phyloP scores from a whole-genome alignment of 352 stramenopile species.

The Globisporangium barbulae region DNA sequence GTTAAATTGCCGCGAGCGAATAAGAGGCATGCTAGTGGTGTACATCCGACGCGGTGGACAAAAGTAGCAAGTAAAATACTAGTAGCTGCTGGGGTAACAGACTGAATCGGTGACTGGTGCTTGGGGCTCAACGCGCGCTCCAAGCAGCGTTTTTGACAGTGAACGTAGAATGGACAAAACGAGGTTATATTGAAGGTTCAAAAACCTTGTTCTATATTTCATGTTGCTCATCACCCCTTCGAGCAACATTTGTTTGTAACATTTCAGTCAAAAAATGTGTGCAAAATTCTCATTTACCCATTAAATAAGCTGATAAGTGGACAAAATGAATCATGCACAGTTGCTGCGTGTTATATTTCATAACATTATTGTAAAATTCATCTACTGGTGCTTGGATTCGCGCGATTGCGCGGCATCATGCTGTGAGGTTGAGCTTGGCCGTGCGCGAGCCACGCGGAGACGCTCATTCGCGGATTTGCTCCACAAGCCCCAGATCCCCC shows the following conservation, averaged over 20 bases:
- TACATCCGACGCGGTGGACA: not conserved
- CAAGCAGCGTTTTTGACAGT: not conserved
- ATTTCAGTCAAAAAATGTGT: not conserved
- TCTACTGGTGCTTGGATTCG: slow-evolving; percentile 9
- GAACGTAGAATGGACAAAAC: not conserved
- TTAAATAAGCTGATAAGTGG: too few species aligned
- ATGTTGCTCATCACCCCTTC: not conserved
- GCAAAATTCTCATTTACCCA: not conserved
- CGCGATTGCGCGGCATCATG: not conserved
- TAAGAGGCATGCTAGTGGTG: not conserved
- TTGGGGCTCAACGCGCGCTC: not conserved
- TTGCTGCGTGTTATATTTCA: too few species aligned
- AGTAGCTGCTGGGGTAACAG: not conserved
- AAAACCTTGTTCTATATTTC: not conserved
- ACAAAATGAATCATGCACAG: not conserved
- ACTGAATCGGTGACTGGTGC: not conserved
- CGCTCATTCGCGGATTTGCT: slow-evolving; percentile 46
- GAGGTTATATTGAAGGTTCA: not conserved
- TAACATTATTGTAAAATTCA: too few species aligned
- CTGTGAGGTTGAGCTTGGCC: not conserved
- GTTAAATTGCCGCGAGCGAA: not conserved
- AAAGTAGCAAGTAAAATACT: not conserved
- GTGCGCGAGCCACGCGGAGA: slow-evolving; percentile 2
- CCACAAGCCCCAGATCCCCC: slow-evolving; percentile 25
- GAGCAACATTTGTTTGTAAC: not conserved